Conservation (phyloP, 306 rosid species). For the Purshia tridentata region DNA sequence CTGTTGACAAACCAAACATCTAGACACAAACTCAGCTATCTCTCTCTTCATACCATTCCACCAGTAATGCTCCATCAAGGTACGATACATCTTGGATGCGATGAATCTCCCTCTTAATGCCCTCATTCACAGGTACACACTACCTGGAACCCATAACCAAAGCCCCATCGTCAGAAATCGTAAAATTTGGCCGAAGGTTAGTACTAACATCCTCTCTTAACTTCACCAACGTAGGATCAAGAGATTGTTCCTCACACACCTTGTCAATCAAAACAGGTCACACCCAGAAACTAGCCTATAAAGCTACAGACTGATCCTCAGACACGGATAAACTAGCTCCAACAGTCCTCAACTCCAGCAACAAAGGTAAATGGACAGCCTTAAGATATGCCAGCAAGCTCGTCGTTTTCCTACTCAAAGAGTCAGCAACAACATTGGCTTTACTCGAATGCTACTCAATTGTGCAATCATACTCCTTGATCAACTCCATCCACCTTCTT, state of each 20-base stretch:
- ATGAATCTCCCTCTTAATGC: no score
- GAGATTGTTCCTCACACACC: not conserved
- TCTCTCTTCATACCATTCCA: no score
- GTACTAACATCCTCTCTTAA: not conserved
- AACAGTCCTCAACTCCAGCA: not conserved
- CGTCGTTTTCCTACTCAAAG: not conserved
- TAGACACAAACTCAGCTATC: no score
- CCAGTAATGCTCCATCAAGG: no score
- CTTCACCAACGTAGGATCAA: not conserved
- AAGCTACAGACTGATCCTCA: not conserved
- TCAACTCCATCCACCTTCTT: not conserved
- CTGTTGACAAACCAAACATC: no score
- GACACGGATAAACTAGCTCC: not conserved
- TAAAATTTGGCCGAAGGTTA: no score
- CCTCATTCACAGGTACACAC: no score
- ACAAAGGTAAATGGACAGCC: not conserved
- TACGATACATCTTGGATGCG: no score
- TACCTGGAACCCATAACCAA: no score
- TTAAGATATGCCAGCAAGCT: not conserved
- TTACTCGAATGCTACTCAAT: not conserved
- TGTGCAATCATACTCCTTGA: not conserved
- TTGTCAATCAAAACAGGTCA: not conserved
- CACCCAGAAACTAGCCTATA: not conserved
- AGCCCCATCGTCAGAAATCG: no score
- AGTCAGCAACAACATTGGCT: not conserved